Base-by-base conservation (phyloP, 176 grass and related monocot genomes). In the Dactylis glomerata region DNA sequence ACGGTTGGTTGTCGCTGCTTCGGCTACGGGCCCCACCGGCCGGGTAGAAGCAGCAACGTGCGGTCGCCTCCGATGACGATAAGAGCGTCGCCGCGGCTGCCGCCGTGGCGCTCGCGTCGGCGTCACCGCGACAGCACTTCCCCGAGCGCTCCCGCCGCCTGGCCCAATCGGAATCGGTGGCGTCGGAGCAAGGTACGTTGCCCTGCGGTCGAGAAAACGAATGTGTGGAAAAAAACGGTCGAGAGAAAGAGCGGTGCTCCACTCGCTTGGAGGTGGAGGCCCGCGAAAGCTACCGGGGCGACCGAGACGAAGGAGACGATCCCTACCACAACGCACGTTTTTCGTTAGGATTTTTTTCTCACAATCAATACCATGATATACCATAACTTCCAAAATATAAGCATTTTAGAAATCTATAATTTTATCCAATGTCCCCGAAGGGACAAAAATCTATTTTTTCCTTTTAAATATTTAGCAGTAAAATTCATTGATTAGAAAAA, bases 281-380 rank as follows among this genome's bases (percentile, higher is more conserved):
- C 10, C 20, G 11, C 1, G 76, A 86, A 73, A 87, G 74, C 84
- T 49, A 58, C 74, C 22, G 73, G 46, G 4, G 82, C 30, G 84
- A 79, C 52, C 34, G 56, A 23, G 84, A 87, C 56, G 45, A 23
- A 8, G 73, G 52, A 22, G 54, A 10, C 12, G 15, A 46, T n/a
- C 6, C 66, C 26, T 2, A 6, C 84, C 84, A 79, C 79, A 83
- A 36, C 34, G 19, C 22, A 32, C 77, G 65, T 27, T 41, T 85
- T 64, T 26, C 54, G n/a, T n/a, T n/a, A n/a, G n/a, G n/a, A n/a
- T n/a, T n/a, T n/a, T n/a, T n/a, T n/a, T n/a, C n/a, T n/a, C n/a
- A n/a, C n/a, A n/a, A n/a, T n/a, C n/a, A n/a, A n/a, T n/a, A n/a
- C n/a, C n/a, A n/a, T n/a, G n/a, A n/a, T n/a, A n/a, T n/a, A n/a